Evolutionary conservation across 106 monocot species (phyloP), one percentile per base, ranked within the genome.

Genomic region (Allium sativum): DNA sequence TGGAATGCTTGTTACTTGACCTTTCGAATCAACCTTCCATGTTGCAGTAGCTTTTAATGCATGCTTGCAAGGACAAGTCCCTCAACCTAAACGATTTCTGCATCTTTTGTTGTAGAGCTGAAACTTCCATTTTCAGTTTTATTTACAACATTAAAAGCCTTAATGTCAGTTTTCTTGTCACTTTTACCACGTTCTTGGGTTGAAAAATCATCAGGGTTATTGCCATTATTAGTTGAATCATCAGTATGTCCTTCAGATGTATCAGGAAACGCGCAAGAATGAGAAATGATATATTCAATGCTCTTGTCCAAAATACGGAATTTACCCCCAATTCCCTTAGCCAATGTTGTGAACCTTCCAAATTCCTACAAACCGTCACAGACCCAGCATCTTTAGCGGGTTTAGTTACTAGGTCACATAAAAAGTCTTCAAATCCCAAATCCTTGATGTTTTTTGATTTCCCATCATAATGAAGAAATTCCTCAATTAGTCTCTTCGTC

Each of bases 11-110:
- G 81, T 73, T 58, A 75, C 44, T 52, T 61, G 61, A 73, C 95
- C 95, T 18, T 61, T 70, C 16, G 65, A 51, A 79, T 96, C 95
- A 71, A 96, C 87, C 71, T 96, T 90, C 95, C 95, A 96, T 68
- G 82, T 87, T 44, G 87, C 87, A 58, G 45, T 56, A 62, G 81
- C 68, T 18, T 67, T 76, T 51, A 77, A 58, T n/a, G n/a, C 79
- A 78, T 96, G 95, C 45, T 96, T 96, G 59, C 95, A 96, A 68
- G 95, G 55, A 96, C 73, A 71, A 96, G 84, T 54, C 90, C 95
- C 74, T 96, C 95, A 64, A 82, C 82, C 95, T 90, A 96, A 52
- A 96, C 58, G 22, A 70, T 79, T 20, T 87, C 84, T 60, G 47
- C 54, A 74, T 54, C 54, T 57, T 58, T 42, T 69, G 63, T 71